Evolutionary conservation across 352 stramenopile genomes (phyloP).

Genomic region (Globisporangium acanthophoron): DNA sequence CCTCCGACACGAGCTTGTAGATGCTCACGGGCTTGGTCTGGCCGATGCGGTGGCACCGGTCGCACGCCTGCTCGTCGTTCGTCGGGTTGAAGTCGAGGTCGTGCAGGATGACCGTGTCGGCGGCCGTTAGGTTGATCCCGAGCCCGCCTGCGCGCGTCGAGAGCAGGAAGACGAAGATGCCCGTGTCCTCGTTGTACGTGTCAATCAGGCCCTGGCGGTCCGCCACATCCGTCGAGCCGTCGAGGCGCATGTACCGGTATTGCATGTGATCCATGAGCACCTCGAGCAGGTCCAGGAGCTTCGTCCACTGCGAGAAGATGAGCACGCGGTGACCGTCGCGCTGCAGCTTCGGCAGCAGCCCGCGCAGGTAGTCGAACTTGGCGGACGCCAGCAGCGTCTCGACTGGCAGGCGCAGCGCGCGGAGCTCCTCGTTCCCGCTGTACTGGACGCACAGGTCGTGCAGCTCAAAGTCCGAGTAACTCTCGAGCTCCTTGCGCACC

Average conservation of each 20-base stretch:
- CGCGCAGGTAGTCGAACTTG: constrained; percentile 92
- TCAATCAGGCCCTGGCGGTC: constrained; percentile 81
- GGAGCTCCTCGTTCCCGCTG: constrained; percentile 66
- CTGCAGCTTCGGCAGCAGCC: constrained; percentile 84
- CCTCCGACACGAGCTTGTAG: constrained; percentile 89
- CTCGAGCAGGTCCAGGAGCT: constrained; percentile 92
- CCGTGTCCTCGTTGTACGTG: constrained; percentile 84
- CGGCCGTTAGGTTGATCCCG: constrained; percentile 96
- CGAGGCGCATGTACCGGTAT: constrained; percentile 72
- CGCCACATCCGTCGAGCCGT: constrained; percentile 70
- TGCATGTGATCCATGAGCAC: constrained; percentile 74
- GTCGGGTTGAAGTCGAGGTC: constrained; percentile 87
- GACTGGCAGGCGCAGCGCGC: constrained; percentile 78
- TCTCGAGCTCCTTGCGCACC: constrained; percentile 91
- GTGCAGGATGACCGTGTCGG: constrained; percentile 87
- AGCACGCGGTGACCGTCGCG: constrained; percentile 91
- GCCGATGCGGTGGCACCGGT: constrained; percentile 88
- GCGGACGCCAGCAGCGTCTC: constrained; percentile 89
- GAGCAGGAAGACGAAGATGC: constrained; percentile 96
- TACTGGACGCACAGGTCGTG: constrained; percentile 92
- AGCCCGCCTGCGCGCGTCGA: constrained; percentile 96
- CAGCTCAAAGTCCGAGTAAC: constrained; percentile 95
- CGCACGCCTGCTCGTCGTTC: constrained; percentile 82
- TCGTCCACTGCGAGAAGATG: constrained; percentile 97
- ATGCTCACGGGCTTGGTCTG: constrained; percentile 88